Conservation (phyloP, 192 early-diverging fungal genomes). For the Chytriomyces hyalinus region DNA sequence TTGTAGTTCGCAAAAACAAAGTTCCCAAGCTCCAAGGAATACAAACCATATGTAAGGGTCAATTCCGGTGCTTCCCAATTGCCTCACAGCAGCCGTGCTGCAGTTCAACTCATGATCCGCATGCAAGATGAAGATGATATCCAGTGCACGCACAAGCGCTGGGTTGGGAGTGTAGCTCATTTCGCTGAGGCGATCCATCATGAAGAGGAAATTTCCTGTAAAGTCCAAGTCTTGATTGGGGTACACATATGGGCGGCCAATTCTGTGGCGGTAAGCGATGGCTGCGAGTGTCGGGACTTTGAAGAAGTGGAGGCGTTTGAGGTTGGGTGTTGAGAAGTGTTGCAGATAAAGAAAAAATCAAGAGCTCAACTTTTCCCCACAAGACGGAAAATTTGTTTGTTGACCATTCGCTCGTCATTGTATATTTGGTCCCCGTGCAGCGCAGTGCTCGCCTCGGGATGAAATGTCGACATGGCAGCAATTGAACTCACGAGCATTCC, state of each 20-base stretch:
- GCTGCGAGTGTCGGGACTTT: constrained; percentile 68
- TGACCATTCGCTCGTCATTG: constrained; percentile 50
- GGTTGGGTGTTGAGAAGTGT: background rate
- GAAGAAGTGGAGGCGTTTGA: background rate
- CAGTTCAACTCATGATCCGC: constrained; percentile 66
- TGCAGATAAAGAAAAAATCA: background rate
- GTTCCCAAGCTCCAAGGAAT: constrained; percentile 40
- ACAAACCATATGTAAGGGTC: constrained; percentile 51
- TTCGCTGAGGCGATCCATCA: constrained; percentile 70
- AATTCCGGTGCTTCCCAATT: constrained; percentile 64
- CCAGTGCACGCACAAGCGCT: constrained; percentile 62
- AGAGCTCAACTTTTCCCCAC: constrained; percentile 55
- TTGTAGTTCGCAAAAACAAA: background rate
- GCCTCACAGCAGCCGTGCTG: constrained; percentile 68
- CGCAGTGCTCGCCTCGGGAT: constrained; percentile 72
- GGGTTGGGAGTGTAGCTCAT: constrained; percentile 65
- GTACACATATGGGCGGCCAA: constrained; percentile 60
- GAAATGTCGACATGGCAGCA: constrained; percentile 69
- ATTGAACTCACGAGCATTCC: constrained; percentile 63
- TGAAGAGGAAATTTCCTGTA: constrained; percentile 71
- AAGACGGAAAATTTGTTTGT: constrained; percentile 73
- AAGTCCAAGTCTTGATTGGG: constrained; percentile 61
- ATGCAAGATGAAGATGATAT: constrained; percentile 73
- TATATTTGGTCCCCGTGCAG: constrained; percentile 61
- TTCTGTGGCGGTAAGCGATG: constrained; percentile 63